Base-by-base conservation (phyloP, 2,329 filamentous ascomycete genomes). In the Bretziella fagacearum region DNA sequence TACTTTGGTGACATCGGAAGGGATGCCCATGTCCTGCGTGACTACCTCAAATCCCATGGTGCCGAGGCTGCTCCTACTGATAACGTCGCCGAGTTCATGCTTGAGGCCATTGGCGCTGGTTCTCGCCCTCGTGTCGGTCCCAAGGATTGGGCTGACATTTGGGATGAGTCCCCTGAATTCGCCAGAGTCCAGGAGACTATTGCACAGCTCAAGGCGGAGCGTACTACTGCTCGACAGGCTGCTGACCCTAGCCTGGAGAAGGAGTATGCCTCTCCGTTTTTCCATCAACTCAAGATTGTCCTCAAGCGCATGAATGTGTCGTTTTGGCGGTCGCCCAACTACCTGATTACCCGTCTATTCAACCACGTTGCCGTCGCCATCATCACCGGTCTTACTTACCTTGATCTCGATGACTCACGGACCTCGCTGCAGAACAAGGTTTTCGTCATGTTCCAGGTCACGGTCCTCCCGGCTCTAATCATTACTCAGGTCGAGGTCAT, bases 381-480 rank as follows among this genome's bases (percentile, higher is more conserved):
- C 11, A 65, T 93, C 47, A 84, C 81, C 0, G 86, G 86, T 54
- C 69, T 93, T 10, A 80, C 80, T 27, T 94, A 81, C 60, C 67
- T 93, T 41, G 73, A 84, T 51, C 73, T 93, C 6, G 78, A 89
- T 57, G 64, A 86, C 56, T 85, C 81, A 2, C 74, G 81, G 7
- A 65, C 79, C 1, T 83, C 80, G 1, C 70, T 94, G 3, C 86
- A 94, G 61, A 83, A 91, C 66, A 79, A 80, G 51, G 73, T 94
- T 52, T 94, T 94, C 62, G 76, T 89, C 61, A 83, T 91, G 60
- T 94, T 94, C 73, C 84, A 93, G 60, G 76, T 86, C 44, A 85
- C 84, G 0, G 82, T 93, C 18, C 69, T 94, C 22, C 84, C 85
- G 0, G 82, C 83, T 1, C 68, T 93, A 25, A 84, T 93, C 59